These are phyloP conservation scores for Crithidia acanthocephali DNA, from an alignment of 208 protist genomes.

Conservation along the genomic window DNA sequence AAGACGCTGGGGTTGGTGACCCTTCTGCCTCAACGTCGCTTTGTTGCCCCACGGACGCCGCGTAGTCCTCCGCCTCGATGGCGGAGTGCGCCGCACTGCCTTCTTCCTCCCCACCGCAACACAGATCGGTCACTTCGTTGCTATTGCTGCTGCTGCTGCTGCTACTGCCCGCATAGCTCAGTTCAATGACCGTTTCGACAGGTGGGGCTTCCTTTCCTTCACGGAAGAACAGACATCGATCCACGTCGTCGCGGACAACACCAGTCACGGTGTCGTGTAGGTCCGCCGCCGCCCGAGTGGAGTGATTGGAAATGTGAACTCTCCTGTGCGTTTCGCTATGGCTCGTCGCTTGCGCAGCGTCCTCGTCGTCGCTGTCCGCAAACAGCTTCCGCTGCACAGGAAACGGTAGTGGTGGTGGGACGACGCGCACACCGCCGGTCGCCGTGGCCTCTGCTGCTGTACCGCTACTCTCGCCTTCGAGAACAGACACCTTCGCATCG, in stretches of 20 bases:
- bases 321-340: not conserved
- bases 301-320: too few relatives aligned
- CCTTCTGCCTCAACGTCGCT: not conserved
- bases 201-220: not conserved
- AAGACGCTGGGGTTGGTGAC: too few relatives aligned
- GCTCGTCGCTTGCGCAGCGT: not conserved
- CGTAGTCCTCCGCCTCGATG: not conserved
- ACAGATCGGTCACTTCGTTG: not conserved
- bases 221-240: not conserved
- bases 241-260: too few relatives aligned
- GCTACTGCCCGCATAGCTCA: conserved; percentile 10
- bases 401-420: not conserved
- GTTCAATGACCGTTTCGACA: conserved; percentile 28
- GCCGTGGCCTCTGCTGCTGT: not conserved
- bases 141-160: conserved; percentile 3
- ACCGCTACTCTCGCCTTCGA: too few relatives aligned
- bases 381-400: conserved; percentile 9
- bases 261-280: too few relatives aligned
- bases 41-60: not conserved
- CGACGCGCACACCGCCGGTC: too few relatives aligned
- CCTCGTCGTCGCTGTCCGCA: not conserved
- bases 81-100: not conserved
- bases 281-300: too few relatives aligned
- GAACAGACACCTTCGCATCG: too few relatives aligned
- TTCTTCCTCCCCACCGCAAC: not conserved